Evolutionary conservation across 257 asterid genomes (phyloP), one percentile per base, ranked within the genome.

Genomic region (Marsdenia floribunda): DNA sequence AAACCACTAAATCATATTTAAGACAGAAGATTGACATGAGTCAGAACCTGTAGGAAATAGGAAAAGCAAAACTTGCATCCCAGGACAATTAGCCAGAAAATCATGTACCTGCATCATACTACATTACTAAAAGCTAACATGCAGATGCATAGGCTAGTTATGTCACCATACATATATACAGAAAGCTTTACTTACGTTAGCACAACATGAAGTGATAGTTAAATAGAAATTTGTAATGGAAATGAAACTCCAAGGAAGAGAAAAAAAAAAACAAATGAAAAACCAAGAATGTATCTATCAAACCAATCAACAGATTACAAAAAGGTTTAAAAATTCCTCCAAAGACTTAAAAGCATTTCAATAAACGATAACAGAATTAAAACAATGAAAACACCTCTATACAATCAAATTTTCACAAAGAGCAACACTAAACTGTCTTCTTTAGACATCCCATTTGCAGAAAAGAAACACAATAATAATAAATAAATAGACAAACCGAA

Each of bases 1-100:
- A 46, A 26, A 46, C 74, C 72, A 49, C n/a, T 19, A 53, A 44
- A 13, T 44, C 35, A 65, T 40, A 65, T n/a, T 14, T 33, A 49
- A 54, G 50, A 72, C 24, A 38, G 1, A 37, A 38, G 35, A 7
- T 42, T 44, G 13, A 44, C 49, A 8, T 44, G 49, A 47, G 14
- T 9, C 15, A 24, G 44, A 11, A 40, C 99, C 90, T 89, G 91
- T 63, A 95, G 84, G 79, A 92, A 90, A 86, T 90, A 95, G 77
- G 97, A 94, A 87, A 92, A 95, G 58, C 92, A 80, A 89, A 90
- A 92, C 80, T 95, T 95, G 88, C 85, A 78, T 71, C 97, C 98
- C 64, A 95, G 87, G 75, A 95, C 90, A 75, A 90, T 86, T 78
- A 95, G 80, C 99, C 99, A 95, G 87, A 92, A 92, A 75, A 85